Conservation (phyloP, 495 filamentous ascomycete species). For the Penicillium samsonianum region DNA sequence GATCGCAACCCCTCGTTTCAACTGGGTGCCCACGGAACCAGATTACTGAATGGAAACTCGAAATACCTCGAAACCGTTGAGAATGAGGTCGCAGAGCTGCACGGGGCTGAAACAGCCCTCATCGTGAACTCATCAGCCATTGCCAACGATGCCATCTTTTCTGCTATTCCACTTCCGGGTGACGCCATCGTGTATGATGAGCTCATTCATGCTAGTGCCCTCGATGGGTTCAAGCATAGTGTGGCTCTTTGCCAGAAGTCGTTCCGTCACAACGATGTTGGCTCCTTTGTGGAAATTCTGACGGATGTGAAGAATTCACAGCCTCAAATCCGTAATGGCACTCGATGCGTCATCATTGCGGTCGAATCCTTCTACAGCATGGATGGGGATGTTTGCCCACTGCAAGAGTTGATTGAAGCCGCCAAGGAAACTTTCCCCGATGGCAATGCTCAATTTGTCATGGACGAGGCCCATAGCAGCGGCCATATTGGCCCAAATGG, state of each 20-base stretch:
- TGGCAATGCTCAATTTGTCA: constrained; percentile 57
- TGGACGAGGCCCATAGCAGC: constrained; percentile 69
- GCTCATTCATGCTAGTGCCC: constrained; percentile 66
- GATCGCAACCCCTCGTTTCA: constrained; percentile 1
- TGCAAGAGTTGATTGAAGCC: constrained; percentile 50
- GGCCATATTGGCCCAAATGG: constrained; percentile 59
- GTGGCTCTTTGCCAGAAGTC: constrained; percentile 37
- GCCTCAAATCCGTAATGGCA: constrained; percentile 23
- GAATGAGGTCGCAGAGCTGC: constrained; percentile 55
- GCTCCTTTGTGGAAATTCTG: constrained; percentile 33
- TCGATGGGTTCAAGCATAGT: constrained; percentile 63
- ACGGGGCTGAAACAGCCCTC: constrained; percentile 53
- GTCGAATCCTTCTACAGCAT: constrained; percentile 70
- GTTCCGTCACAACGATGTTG: constrained; percentile 59
- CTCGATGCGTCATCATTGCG: constrained; percentile 50
- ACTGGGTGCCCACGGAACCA: constrained; percentile 6
- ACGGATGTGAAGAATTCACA: constrained; percentile 23
- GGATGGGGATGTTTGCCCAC: constrained; percentile 64
- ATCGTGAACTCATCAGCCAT: constrained; percentile 69
- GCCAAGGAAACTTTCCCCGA: constrained; percentile 50
- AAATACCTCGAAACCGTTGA: constrained; percentile 57
- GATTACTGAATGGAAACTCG: constrained; percentile 8
- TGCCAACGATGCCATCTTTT: constrained; percentile 63
- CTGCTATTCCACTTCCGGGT: constrained; percentile 57
- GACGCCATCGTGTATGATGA: constrained; percentile 66